Base-by-base conservation (phyloP, 1,139 yeast species). In the Taphrina wiesneri region DNA sequence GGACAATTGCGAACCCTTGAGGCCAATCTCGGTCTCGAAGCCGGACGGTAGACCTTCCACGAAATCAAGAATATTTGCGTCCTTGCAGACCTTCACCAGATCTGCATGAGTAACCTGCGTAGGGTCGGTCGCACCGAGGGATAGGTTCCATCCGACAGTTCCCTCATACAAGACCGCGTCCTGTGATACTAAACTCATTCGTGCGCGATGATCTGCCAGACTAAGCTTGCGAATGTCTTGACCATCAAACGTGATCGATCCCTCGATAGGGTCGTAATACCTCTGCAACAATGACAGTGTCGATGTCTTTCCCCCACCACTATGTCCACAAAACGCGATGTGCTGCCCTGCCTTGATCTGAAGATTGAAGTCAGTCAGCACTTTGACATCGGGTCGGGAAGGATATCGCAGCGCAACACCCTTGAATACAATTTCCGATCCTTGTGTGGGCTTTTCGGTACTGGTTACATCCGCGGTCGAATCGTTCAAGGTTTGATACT, bases 291-390 rank as follows among this genome's bases (percentile, higher is more conserved):
- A 77, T 5, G 93, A 88, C 30, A 67, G 47, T 45, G 92, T 86
- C 0, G 97, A 92, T 0, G 96, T 90, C 75, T 92, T 92, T 34
- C 98, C 98, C 69, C 95, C 85, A n/a, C 98, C 98, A 1, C 96
- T 88, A 3, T 97, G 97, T 0, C 98, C 98, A 5, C 92, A 98
- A 71, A 92, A 84, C 75, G 97, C 91, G 7, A 91, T 90, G 72
- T 90, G 90, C 63, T 93, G 88, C 0, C 97, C 97, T 21, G 90
- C 82, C 46, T 84, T 84, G 68, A 92, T 87, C 25, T 80, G 82
- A 72, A 92, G 82, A 67, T 85, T 81, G 63, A 91, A 74, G 34
- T 84, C 81, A 43, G 81, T 79, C 75, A 92, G 90, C n/a, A 92
- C 86, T 23, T 78, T 76, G 63, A 85, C 82, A 56, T 87, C 84